Evolutionary conservation across 2,329 filamentous ascomycete genomes (phyloP), one percentile per base, ranked within the genome.

Genomic region (Colletotrichum sp.): DNA sequence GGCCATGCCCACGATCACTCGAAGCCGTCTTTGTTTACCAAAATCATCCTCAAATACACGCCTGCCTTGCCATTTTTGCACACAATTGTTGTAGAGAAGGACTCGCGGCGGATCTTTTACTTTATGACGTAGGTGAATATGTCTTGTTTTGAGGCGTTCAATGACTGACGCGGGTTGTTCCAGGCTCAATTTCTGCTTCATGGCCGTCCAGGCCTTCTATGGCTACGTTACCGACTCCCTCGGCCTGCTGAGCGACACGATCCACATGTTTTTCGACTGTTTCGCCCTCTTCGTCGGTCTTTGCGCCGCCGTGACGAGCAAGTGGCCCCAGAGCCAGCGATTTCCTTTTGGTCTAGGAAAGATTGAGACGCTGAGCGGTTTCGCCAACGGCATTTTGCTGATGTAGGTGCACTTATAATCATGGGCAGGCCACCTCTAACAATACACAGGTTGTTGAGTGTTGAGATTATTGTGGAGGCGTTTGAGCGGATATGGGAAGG

Each of bases 191-290:
- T 96, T 99, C 80, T 90, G 89, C 8, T 99, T 99, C 84, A 99
- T 99, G 97, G 87, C 95, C 39, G 92, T 99, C 2, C 97, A 99
- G 81, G 94, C 96, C 55, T 95, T 96, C 77, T 99, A 99, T 82
- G 97, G 97, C 65, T 98, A 97, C 80, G 87, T 97, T 13, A 99
- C 96, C 5, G 96, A 98, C 79, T 99, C 97, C 0, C 88, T 99
- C 7, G 97, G 97, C 4, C 89, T 99, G n/a, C 91, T 99, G 21
- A 98, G 96, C 79, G 97, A 99, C 85, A 99, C 96, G 81, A 97
- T 99, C 78, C 97, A 99, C 86, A 99, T 99, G 97, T 96, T 99
- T 81, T 99, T 99, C 81, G 97, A 99, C 85, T 99, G 97, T 80
- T 93, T 98, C 44, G 97, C 96, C 24, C 90, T 99, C 32, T 92